These are phyloP conservation scores for Nelumbo lutea DNA, from an alignment of 164 flowering plant genomes.

Conservation along the genomic window DNA sequence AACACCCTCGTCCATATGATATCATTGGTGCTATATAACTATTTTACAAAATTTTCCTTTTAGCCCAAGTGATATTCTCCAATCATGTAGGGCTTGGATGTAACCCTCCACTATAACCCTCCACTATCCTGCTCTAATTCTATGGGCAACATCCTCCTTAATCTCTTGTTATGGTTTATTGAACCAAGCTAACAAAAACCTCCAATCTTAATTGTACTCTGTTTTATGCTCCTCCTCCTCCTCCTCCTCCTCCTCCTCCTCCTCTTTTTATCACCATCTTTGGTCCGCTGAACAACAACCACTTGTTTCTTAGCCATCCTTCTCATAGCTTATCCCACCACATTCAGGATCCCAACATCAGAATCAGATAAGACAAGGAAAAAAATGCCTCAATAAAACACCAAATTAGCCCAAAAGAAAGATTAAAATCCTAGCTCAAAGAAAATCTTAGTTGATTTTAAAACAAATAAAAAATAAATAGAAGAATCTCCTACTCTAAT, in stretches of 20 bases:
- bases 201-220: too few relatives aligned
- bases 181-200: too few relatives aligned
- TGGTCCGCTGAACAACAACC: slow-evolving; percentile 30
- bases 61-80: too few relatives aligned
- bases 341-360: not conserved
- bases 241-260: slow-evolving; percentile 66
- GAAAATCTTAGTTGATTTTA: slow-evolving; percentile 3
- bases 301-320: slow-evolving; percentile 14
- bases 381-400: not conserved
- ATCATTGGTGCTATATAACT: too few relatives aligned
- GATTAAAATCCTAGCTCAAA: not conserved
- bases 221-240: slow-evolving; percentile 19
- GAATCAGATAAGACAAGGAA: not conserved
- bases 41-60: too few relatives aligned
- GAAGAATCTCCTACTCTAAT: slow-evolving; percentile 24
- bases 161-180: too few relatives aligned
- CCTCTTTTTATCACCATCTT: slow-evolving; percentile 55
- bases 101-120: too few relatives aligned
- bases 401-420: slow-evolving; percentile 13
- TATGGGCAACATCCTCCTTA: too few relatives aligned
- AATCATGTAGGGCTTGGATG: too few relatives aligned
- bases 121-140: too few relatives aligned
- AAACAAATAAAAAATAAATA: slow-evolving; percentile 10
- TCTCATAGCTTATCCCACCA: not conserved
- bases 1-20: too few relatives aligned